Evolutionary conservation across 345 rosid species (phyloP), one percentile per base, ranked within the genome.

Genomic region (Dimocarpus longan): DNA sequence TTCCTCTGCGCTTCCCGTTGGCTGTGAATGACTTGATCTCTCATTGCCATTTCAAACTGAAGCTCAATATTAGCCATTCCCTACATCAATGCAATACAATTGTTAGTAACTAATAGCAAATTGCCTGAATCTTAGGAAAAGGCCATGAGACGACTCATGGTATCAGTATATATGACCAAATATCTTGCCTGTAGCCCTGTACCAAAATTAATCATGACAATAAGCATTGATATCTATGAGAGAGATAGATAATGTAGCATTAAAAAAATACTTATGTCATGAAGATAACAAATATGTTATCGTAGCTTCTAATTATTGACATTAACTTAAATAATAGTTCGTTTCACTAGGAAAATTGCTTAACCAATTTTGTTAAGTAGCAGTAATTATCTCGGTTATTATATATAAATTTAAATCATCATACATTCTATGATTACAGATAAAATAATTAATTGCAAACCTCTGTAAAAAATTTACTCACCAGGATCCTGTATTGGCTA

Each of bases 11-110:
- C 95, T 86, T 90, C 95, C 60, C 92, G 90, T 83, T 93, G 98
- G 79, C 86, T 91, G 84, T 93, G 95, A 83, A 95, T 95, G 73
- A 95, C 87, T 85, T 95, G 95, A 85, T 95, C 97, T 84, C 99
- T 92, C 95, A 90, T 90, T 56, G 99, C 99, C 90, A 95, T 90
- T 89, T 93, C 97, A 6, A 93, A 91, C 89, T 91, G 98, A 86
- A 95, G 99, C 88, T 93, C 97, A 1, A 91, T 86, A 71, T 95
- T 95, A 28, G 93, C 87, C 98, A 95, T 95, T 72, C 95, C 96
- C 99, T 95, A 76, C 16, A 77, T 65, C 74, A 73, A 57, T 64
- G 70, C 57, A 69, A 74, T 56, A 76, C 64, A 80, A 66, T 75
- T 9, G 54, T 83, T 32, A 86, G 78, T n/a, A 52, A 78, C 70